Evolutionary conservation across 768 basidiomycete species (phyloP).

Genomic region (Psilocybe tampanensis): DNA sequence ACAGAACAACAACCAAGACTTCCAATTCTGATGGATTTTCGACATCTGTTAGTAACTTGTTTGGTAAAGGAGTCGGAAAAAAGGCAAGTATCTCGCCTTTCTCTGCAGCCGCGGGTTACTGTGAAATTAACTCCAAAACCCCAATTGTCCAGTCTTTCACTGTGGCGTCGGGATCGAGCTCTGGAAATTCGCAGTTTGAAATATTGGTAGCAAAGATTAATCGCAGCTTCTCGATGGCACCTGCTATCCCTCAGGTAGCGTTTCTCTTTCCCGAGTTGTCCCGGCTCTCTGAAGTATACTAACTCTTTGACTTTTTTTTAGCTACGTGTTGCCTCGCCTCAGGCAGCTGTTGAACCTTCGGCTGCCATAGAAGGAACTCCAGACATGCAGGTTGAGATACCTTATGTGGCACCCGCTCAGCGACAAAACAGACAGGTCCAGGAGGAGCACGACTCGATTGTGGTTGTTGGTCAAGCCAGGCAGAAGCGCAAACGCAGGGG

Average conservation of each 20-base stretch:
- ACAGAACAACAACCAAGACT: conserved; percentile 8
- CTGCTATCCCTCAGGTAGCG: conserved; percentile 48
- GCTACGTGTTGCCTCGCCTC: conserved; percentile 9
- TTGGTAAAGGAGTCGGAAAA: conserved; percentile 38
- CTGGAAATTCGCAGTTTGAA: conserved; percentile 39
- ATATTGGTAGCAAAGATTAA: conserved; percentile 70
- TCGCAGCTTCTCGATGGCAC: conserved; percentile 60
- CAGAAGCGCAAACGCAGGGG: conserved; percentile 63
- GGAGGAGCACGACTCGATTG: conserved; percentile 69
- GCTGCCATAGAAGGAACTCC: conserved; percentile 24
- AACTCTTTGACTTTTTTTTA: not conserved
- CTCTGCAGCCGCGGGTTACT: not conserved
- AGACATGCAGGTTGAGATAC: conserved; percentile 66
- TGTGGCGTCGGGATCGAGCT: conserved; percentile 3
- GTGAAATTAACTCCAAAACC: conserved; percentile 2
- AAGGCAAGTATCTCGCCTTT: conserved; percentile 5
- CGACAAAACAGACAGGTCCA: conserved; percentile 38
- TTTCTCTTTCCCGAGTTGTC: not conserved
- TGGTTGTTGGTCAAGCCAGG: conserved; percentile 68
- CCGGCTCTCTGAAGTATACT: not conserved
- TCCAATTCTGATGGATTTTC: conserved; percentile 22
- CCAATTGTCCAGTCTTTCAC: conserved; percentile 6
- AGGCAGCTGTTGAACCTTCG: conserved; percentile 10
- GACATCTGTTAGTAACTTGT: conserved; percentile 45
- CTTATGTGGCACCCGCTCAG: conserved; percentile 73